phyloP scores from a whole-genome alignment of 2,329 filamentous ascomycete species.

The Colletotrichum sp. region DNA sequence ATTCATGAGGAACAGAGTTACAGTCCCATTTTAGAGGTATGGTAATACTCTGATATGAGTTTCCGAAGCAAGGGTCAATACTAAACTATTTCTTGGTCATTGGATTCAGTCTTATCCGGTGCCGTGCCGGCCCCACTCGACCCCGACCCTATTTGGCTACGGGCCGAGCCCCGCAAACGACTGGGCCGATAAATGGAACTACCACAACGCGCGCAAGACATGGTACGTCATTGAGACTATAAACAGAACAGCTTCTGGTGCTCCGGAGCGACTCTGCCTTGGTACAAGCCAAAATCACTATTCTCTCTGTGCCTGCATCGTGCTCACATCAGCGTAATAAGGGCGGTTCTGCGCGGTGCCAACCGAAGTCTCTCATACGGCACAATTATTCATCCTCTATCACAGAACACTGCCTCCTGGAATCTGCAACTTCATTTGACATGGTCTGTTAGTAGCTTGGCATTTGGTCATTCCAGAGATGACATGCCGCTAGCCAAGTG shows the following conservation, averaged over 20 bases:
- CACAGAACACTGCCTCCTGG: neutral
- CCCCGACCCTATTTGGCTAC: neutral
- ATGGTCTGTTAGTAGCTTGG: neutral
- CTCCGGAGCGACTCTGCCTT: neutral
- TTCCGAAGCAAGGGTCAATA: accelerated
- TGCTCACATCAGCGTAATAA: neutral
- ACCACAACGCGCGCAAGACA: neutral
- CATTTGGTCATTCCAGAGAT: neutral
- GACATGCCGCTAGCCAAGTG: neutral
- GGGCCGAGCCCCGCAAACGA: neutral
- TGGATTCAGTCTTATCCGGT: neutral
- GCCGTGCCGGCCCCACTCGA: neutral
- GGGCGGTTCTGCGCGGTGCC: neutral
- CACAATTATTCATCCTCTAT: neutral
- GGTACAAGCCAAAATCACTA: neutral
- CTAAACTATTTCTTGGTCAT: neutral
- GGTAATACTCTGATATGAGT: neutral
- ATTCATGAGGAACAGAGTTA: neutral
- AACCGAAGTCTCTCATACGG: neutral
- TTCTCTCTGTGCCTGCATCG: neutral
- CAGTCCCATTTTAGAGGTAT: neutral
- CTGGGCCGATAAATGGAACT: neutral
- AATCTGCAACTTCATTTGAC: neutral
- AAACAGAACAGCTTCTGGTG: neutral
- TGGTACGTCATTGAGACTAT: neutral